A percentile compares a stretch with the other conserved stretches of the same genome.
phyloP scores from a whole-genome alignment of 352 stramenopile genomes.

The Pythium volutum region DNA sequence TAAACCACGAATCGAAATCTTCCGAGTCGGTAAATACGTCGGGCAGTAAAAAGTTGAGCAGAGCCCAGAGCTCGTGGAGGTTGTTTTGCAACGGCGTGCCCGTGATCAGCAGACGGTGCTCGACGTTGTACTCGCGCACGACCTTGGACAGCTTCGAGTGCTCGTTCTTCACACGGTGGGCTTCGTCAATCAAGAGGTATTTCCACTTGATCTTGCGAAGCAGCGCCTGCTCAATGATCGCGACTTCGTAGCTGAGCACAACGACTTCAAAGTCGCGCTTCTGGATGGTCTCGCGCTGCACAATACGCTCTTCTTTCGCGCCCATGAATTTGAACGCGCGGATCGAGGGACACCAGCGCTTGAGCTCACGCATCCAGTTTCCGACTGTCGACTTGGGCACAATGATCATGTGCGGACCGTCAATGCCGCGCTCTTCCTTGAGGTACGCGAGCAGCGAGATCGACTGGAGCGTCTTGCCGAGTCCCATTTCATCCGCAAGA shows the following conservation, averaged over 20 bases:
- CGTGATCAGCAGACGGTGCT: slow-evolving; percentile 94
- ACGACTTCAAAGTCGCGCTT: slow-evolving; percentile 90
- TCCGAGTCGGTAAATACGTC: slow-evolving; percentile 94
- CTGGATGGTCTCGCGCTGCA: slow-evolving; percentile 85
- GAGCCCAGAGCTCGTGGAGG: slow-evolving; percentile 98
- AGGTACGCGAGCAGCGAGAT: slow-evolving; percentile 98
- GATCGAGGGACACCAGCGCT: slow-evolving; percentile 95
- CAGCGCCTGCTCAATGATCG: slow-evolving; percentile 93
- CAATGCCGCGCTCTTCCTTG: slow-evolving; percentile 90
- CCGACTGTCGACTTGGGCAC: slow-evolving; percentile 97
- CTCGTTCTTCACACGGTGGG: slow-evolving; percentile 98
- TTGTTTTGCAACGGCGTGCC: slow-evolving; percentile 99
- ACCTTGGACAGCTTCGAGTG: slow-evolving; percentile 88
- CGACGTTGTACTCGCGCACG: slow-evolving; percentile 90
- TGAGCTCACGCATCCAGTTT: slow-evolving; percentile 99
- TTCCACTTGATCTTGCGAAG: slow-evolving; percentile 96
- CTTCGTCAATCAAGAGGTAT: slow-evolving; percentile 98
- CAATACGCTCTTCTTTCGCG: slow-evolving; percentile 91
- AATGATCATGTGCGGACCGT: slow-evolving; percentile 97
- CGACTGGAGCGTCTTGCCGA: slow-evolving; percentile 90
- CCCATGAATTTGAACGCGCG: slow-evolving; percentile 97
- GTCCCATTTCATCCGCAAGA: slow-evolving; percentile 89
- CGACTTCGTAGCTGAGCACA: slow-evolving; percentile 91
- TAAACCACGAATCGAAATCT: slow-evolving; percentile 99
- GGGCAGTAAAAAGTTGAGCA: slow-evolving; percentile 99